Evolutionary conservation across 176 grass and related monocot genomes (phyloP), one percentile per base, ranked within the genome.

Genomic region (Triticum dicoccoides): DNA sequence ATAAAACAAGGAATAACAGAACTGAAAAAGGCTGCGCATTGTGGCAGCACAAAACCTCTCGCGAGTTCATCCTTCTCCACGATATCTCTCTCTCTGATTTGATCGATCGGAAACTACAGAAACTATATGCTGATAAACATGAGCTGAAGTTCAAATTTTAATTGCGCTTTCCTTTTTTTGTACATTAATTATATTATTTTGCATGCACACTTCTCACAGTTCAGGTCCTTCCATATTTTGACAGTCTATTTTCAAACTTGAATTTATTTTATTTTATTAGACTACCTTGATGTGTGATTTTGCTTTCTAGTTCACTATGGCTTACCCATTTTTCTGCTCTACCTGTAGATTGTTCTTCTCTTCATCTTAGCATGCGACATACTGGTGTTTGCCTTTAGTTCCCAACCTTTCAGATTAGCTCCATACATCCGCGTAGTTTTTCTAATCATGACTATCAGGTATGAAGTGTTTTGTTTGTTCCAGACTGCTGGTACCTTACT

Each of bases 341-440:
- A 10, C 38, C 78, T 95, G 80, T 84, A 98, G 95, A 78, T 95
- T 88, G 65, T 93, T 83, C 88, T 98, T 95, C 90, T 98, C 42
- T 77, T 98, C 59, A 85, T 98, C 77, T 86, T 98, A 88, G 92
- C 87, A 69, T 95, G 91, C 64, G 96, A 98, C 91, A 85, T 92
- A 66, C 37, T 95, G 38, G 82, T 96, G 52, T 98, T 94, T 86
- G 34, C 85, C 65, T 71, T 90, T 54, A 94, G 32, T 87, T 56
- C 91, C 51, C 88, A 90, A 52, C 92, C 96, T 85, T 98, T 98
- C 79, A 91, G 93, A 91, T 14, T 96, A 33, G 93, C 96, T 54
- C 96, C 96, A 1, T 98, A 98, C 77, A 87, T 98, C 45, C 96
- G 96, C 18, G 87, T 98, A 84, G 84, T 44, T 6, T 96, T 98